Base-by-base conservation (phyloP, 2,329 filamentous ascomycete species). In the Nannizziopsis arthrosporioides region DNA sequence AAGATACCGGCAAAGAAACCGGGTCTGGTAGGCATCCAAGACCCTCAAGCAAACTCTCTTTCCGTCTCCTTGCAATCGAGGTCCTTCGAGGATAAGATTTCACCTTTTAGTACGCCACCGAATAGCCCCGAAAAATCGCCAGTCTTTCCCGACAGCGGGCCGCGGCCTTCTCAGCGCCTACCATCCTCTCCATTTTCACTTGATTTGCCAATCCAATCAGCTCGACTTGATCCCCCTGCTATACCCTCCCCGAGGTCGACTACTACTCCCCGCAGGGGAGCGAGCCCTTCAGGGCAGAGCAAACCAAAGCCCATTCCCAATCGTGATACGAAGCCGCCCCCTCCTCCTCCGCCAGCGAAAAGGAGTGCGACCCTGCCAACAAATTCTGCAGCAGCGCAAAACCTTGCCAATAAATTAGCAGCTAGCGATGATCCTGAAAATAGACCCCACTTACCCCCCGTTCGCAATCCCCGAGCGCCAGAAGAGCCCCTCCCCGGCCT, bases 71-170 rank as follows among this genome's bases (percentile, higher is more conserved):
- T 57, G 4, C 60, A 60, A 15, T 54, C 48, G 7, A 51, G 53
- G 1, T 54, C 60, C 5, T 59, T 62, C 2, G 71, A 75, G 37
- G 70, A 71, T 30, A 67, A 69, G 44, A 59, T 80, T 0, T 94
- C 90, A 1, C 89, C 90, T 0, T 94, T 95, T 61, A 88, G 74
- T 59, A 94, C 87, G 32, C 88, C 88, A 14, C 87, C 89, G 0
- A 81, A 80, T 56, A 90, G 83, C 60, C 76, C 78, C 3, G 80
- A 77, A 48, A 82, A 75, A 47, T 62, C 70, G 6, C 36, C 50
- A 11, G 27, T 44, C 5, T n/a, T 44, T 7, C 30, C 37, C n/a
- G 17, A 34, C 18, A 30, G 22, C 4, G 47, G 49, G 34, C 47
- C 38, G 1, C 36, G 38, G 15, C 37, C 36, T 42, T 42, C 47